phyloP scores from a whole-genome alignment of 768 basidiomycete species.

The Lentinula boryana region DNA sequence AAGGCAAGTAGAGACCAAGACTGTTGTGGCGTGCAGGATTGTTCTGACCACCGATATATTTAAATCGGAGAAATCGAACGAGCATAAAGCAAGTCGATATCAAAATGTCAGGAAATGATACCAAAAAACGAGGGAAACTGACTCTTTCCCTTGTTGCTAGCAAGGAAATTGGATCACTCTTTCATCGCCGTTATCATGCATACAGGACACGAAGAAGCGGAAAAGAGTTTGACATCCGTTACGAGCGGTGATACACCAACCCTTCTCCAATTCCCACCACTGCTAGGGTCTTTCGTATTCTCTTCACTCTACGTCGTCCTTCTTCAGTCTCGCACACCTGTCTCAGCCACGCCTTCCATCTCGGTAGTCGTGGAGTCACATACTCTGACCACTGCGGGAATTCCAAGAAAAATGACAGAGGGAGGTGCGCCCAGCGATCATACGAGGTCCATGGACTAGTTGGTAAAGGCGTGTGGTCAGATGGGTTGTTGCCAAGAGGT shows the following conservation, averaged over 20 bases:
- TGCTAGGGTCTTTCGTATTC: background rate
- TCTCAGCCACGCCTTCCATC: background rate
- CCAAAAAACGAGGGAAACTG: background rate
- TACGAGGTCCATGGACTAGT: background rate
- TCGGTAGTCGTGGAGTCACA: background rate
- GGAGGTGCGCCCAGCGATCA: slow-evolving; percentile 1
- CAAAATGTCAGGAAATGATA: background rate
- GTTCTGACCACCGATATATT: background rate
- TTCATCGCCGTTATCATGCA: background rate
- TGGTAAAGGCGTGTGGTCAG: no score
- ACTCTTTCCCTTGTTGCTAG: no score
- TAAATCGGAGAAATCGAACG: background rate
- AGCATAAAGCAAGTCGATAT: background rate
- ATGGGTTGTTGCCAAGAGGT: background rate
- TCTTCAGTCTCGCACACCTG: background rate
- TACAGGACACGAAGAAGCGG: background rate
- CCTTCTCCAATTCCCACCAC: background rate
- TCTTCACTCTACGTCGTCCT: background rate
- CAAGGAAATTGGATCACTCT: background rate
- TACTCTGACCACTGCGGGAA: slow-evolving; percentile 1
- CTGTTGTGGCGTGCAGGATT: no score
- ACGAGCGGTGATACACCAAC: background rate
- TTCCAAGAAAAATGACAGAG: background rate
- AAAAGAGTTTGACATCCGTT: background rate
- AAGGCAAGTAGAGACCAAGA: no score